phyloP scores from a whole-genome alignment of 2,329 filamentous ascomycete species.

The Fusarium pseudocircinatum region DNA sequence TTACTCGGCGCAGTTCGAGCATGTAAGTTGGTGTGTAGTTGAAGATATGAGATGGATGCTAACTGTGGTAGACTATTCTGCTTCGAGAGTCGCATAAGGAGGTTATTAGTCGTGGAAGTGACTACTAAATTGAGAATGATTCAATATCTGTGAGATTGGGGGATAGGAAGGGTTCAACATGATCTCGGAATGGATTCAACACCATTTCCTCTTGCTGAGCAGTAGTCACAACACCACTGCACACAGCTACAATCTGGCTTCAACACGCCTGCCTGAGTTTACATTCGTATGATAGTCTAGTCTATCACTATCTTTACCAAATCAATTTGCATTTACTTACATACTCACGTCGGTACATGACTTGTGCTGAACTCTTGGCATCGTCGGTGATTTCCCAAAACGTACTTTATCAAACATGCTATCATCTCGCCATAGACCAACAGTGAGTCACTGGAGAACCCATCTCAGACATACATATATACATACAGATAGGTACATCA shows the following conservation, averaged over 20 bases:
- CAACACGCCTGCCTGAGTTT: slow-evolving; percentile 25
- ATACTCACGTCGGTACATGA: neutral
- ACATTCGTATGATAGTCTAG: slow-evolving; percentile 16
- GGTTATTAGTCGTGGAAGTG: slow-evolving; percentile 61
- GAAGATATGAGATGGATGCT: neutral
- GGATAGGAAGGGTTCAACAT: too few species aligned
- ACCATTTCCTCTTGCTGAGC: neutral
- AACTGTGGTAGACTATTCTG: slow-evolving; percentile 55
- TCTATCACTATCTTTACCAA: slow-evolving; percentile 1
- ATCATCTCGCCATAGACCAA: neutral
- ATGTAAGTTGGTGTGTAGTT: slow-evolving; percentile 44
- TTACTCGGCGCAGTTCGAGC: slow-evolving; percentile 73
- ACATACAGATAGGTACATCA: neutral
- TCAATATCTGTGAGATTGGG: neutral
- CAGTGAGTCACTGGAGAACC: slow-evolving; percentile 19
- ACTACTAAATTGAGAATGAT: slow-evolving; percentile 52
- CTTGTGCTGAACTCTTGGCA: neutral
- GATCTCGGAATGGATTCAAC: slow-evolving; percentile 9
- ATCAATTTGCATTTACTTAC: neutral
- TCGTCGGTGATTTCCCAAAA: neutral
- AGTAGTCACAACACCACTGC: slow-evolving; percentile 20
- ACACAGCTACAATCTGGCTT: neutral
- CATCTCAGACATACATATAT: neutral
- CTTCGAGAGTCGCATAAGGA: slow-evolving; percentile 58
- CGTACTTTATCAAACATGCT: slow-evolving; percentile 8